phyloP scores from a whole-genome alignment of 345 rosid species.

The Erucastrum elatum region DNA sequence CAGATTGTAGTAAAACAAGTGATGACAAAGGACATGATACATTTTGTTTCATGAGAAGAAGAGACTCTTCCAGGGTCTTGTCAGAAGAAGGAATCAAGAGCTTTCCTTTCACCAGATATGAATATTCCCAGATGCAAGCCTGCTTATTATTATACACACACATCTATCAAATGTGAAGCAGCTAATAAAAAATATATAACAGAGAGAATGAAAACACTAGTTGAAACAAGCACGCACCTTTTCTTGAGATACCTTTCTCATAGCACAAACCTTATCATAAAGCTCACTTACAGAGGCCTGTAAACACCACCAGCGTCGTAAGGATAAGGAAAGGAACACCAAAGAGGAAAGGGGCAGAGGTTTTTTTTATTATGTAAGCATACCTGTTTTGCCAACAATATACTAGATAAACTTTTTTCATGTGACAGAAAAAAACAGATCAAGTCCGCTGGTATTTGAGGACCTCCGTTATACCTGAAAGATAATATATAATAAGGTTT shows the following conservation, averaged over 20 bases:
- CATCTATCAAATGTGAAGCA: slow-evolving; percentile 21
- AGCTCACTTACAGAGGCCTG: slow-evolving; percentile 78
- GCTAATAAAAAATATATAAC: slow-evolving; percentile 26
- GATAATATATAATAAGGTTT: too few relatives aligned
- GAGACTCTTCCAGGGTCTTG: slow-evolving; percentile 64
- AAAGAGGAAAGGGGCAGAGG: neutral
- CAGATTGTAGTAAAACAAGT: neutral
- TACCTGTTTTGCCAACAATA: slow-evolving; percentile 84
- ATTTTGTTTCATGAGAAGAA: slow-evolving; percentile 92
- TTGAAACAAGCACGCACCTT: slow-evolving; percentile 55
- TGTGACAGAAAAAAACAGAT: slow-evolving; percentile 64
- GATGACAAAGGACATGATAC: slow-evolving; percentile 33
- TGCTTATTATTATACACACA: slow-evolving; percentile 8
- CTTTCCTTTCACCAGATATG: slow-evolving; percentile 45
- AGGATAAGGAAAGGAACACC: neutral
- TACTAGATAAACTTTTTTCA: slow-evolving; percentile 40
- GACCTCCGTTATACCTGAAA: slow-evolving; percentile 84
- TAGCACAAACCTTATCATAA: slow-evolving; percentile 63
- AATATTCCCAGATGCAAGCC: slow-evolving; percentile 75
- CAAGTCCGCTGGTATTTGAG: slow-evolving; percentile 80
- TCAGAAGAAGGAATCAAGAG: slow-evolving; percentile 45
- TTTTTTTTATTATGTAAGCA: neutral
- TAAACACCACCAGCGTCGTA: slow-evolving; percentile 9
- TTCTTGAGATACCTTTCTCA: slow-evolving; percentile 52
- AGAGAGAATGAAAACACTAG: slow-evolving; percentile 10